Conservation (phyloP, 140 eudicot genomes). For the Bidens hawaiensis region DNA sequence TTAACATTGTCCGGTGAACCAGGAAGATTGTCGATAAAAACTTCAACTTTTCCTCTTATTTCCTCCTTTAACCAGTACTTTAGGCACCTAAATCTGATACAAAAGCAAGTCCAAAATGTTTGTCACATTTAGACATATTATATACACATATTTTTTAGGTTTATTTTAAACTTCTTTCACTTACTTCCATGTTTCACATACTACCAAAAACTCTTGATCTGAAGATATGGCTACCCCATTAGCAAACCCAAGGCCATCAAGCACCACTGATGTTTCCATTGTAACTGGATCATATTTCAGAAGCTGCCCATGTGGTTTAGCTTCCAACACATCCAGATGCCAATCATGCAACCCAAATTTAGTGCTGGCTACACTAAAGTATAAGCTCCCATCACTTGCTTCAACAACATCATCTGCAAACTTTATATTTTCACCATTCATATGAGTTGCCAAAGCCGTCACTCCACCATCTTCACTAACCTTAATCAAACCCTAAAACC, state of each 20-base stretch:
- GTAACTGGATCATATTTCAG: conserved; percentile 52
- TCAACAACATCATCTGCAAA: conserved; percentile 82
- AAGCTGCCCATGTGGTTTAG: conserved; percentile 78
- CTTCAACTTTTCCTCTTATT: conserved; percentile 53
- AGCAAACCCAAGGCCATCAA: conserved; percentile 57
- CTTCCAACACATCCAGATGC: conserved; percentile 63
- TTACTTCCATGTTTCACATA: conserved; percentile 87
- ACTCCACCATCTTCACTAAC: conserved; percentile 31
- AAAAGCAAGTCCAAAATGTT: neutral
- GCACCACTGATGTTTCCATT: conserved; percentile 42
- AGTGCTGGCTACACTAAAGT: conserved; percentile 75
- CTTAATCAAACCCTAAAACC: conserved; percentile 56
- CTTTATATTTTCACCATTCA: conserved; percentile 35
- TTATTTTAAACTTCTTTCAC: conserved; percentile 16
- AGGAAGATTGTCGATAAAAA: conserved; percentile 78
- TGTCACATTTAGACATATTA: neutral
- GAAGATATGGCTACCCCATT: conserved; percentile 72
- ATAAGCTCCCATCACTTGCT: conserved; percentile 69
- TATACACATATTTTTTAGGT: neutral
- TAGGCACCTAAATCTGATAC: conserved; percentile 64
- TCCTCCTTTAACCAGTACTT: conserved; percentile 78
- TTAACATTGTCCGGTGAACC: conserved; percentile 85
- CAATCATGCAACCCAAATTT: conserved; percentile 57
- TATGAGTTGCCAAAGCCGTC: conserved; percentile 33
- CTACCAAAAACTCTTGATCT: conserved; percentile 56